Evolutionary conservation across 176 grass and related monocot genomes (phyloP).

Genomic region (Carex kokanica): DNA sequence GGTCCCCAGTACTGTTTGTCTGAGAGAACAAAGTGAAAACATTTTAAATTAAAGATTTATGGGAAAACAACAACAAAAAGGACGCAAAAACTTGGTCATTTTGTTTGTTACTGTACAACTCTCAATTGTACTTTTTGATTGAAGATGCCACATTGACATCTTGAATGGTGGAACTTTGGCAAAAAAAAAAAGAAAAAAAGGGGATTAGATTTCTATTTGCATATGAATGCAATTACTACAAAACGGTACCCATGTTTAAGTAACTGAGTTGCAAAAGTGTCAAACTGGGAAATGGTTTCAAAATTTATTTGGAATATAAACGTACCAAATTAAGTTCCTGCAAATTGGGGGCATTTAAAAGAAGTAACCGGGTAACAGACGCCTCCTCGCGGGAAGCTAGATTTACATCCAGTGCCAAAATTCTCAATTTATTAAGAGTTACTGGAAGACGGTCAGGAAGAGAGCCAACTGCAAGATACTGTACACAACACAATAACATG

Average conservation of each 20-base stretch:
- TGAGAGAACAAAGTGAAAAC: not conserved
- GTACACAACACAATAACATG: not conserved
- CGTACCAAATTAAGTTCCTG: slow-evolving; percentile 12
- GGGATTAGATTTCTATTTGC: not conserved
- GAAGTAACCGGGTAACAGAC: not conserved
- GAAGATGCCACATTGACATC: not conserved
- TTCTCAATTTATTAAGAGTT: slow-evolving; percentile 20
- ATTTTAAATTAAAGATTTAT: not conserved
- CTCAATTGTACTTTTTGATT: not conserved
- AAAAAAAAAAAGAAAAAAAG: not conserved
- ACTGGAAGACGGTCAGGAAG: not conserved
- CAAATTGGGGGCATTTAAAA: slow-evolving; percentile 9
- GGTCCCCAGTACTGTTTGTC: not conserved
- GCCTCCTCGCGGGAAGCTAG: slow-evolving; percentile 16
- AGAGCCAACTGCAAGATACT: slow-evolving; percentile 20
- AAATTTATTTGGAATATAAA: not conserved
- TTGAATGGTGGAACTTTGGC: not conserved
- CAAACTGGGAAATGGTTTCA: not conserved
- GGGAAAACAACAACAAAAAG: not conserved
- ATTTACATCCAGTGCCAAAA: slow-evolving; percentile 15
- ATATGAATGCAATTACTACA: not conserved
- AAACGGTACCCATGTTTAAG: not conserved
- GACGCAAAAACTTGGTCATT: not conserved
- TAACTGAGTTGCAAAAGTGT: not conserved
- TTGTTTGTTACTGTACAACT: not conserved